These are phyloP conservation scores for Vitis amurensis DNA, from an alignment of 164 flowering plant genomes.

Conservation along the genomic window DNA sequence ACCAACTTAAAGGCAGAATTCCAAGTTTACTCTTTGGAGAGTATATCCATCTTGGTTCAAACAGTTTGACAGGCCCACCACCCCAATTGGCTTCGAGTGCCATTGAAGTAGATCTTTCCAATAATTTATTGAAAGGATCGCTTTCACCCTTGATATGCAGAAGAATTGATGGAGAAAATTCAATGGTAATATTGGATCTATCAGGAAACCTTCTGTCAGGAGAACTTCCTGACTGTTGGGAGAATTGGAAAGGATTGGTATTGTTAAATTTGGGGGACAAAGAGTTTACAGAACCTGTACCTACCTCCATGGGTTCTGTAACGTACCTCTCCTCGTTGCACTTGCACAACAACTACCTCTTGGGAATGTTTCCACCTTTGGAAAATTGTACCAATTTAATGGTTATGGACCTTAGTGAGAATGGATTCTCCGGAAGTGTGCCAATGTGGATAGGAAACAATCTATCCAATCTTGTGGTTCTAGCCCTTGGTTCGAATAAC, in stretches of 20 bases:
- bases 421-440: slow-evolving; percentile 29
- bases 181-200: background rate
- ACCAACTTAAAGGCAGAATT: slow-evolving; percentile 7
- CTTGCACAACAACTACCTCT: background rate
- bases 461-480: no score
- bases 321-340: background rate
- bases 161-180: background rate
- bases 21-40: no score
- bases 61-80: no score
- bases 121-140: slow-evolving; percentile 12
- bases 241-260: background rate
- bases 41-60: no score
- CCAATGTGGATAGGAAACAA: slow-evolving; percentile 29
- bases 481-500: no score
- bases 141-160: slow-evolving; percentile 9
- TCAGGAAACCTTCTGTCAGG: slow-evolving; percentile 16
- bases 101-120: slow-evolving; percentile 5
- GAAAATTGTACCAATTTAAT: slow-evolving; percentile 13
- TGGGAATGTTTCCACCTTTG: slow-evolving; percentile 24
- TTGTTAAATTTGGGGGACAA: slow-evolving; percentile 10
- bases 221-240: slow-evolving; percentile 28
- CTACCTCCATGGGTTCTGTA: slow-evolving; percentile 7
- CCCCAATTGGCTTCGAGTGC: no score
- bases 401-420: slow-evolving; percentile 31
- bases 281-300: slow-evolving; percentile 12